Evolutionary conservation across 345 rosid species (phyloP), one percentile per base, ranked within the genome.

Genomic region (Murraya koenigii): DNA sequence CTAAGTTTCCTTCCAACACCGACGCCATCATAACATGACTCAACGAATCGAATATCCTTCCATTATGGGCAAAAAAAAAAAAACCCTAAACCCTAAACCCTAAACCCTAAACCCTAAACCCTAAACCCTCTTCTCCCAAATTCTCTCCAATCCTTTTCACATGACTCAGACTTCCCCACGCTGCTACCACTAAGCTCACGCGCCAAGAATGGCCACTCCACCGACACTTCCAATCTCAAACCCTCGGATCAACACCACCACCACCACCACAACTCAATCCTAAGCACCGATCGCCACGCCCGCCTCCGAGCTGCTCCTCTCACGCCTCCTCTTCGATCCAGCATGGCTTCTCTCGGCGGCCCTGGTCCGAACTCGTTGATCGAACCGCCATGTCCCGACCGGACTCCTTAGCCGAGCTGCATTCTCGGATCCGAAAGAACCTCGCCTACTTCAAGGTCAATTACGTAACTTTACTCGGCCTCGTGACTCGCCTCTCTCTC

Each of bases 271-370:
- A 11, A 44, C 79, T 32, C 91, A 83, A 66, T 78, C 92, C 8
- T 95, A 91, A 66, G 88, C 93, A 0, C 91, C 95, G 15, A 89
- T 88, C 71, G 89, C 91, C 77, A 90, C 95, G 2, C 93, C 91
- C 1, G 98, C 97, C 2, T 79, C 92, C 83, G 94, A 94, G 22
- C 66, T 84, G 20, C 90, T 92, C 90, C 58, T 90, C 84, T 85
- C 94, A 6, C 95, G 94, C 30, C 84, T 94, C 92, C 39, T 77
- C 91, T 63, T 92, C 93, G 67, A 80, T 88, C 91, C 93, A 95
- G 26, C 86, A 80, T 1, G 90, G 91, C 64, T 79, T 93, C 78
- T 92, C 98, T 8, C 93, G 86, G 76, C 90, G 98, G 70, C 97
- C 97, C 1, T 91, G 97, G 97, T 69, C 70, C 49, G 98, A 93